These are phyloP conservation scores for Ulvella scutata DNA, from an alignment of 139 green algal species.

Conservation along the genomic window DNA sequence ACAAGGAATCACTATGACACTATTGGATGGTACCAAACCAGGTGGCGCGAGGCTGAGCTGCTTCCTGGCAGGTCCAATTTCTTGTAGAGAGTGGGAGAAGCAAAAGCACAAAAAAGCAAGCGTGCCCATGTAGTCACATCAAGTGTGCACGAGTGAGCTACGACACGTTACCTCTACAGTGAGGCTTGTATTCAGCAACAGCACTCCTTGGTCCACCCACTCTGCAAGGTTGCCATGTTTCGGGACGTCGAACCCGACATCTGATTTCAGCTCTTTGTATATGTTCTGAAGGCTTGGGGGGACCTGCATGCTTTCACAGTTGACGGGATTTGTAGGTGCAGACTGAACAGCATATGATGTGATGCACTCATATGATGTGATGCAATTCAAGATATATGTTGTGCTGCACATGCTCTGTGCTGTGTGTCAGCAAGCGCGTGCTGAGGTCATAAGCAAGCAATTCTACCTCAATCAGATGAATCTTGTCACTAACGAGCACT, in stretches of 20 bases:
- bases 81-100: too few species aligned
- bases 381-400: neutral
- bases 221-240: slow-evolving; percentile 35
- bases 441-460: neutral
- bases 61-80: too few species aligned
- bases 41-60: too few species aligned
- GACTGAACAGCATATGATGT: neutral
- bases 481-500: neutral
- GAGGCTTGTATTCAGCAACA: slow-evolving; percentile 88
- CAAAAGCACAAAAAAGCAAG: too few species aligned
- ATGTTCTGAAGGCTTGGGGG: slow-evolving; percentile 32
- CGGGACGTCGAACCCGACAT: slow-evolving; percentile 37
- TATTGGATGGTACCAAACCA: neutral
- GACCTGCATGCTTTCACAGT: neutral
- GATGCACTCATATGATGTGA: neutral
- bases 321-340: neutral
- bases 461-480: neutral
- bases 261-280: slow-evolving; percentile 59
- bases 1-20: neutral
- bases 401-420: neutral
- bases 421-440: neutral
- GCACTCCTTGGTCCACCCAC: slow-evolving; percentile 54
- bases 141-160: neutral
- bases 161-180: slow-evolving; percentile 41
- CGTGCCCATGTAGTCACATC: too few species aligned